Base-by-base conservation (phyloP, 768 basidiomycete species). In the Galerina marginata region DNA sequence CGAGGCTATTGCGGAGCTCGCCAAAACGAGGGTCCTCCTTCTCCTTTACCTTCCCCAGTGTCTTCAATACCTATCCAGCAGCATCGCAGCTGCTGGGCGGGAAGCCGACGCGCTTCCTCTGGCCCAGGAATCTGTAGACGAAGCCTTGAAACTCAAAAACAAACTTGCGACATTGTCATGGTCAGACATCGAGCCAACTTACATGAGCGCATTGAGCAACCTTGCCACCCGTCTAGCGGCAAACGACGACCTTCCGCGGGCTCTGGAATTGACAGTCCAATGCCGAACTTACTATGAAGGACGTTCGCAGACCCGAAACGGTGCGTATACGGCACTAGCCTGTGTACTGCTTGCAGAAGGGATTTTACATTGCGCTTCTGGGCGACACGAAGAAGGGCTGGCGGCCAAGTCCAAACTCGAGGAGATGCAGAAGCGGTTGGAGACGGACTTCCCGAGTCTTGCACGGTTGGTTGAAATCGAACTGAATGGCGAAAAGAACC, bases 181-280 rank as follows among this genome's bases (percentile, higher is more conserved):
- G 59, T 43, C 52, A 37, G 45, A 56, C 10, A 56, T 56, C 20
- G 63, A 64, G 45, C 54, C 57, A 10, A 55, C 33, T 6, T 59
- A 56, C 29, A 56, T 54, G 26, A 48, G 44, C 9, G 49, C 57
- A 3, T 23, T 46, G 14, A 29, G 46, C 9, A 63, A 58, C 36
- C 45, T 59, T 36, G 53, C 58, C 12, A 15, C 56, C 7, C 43
- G 57, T 33, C 54, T 63, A 7, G 43, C 54, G 14, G 57, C 54
- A 4, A 51, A 51, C 38, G 54, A 45, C 23, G 36, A 56, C 14
- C 47, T 56, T 25, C 25, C 47, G 15, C 39, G 49, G 9, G 53
- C 58, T 6, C 23, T 52, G 12, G 52, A 55, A 11, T 11, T 48
- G 20, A 50, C 56, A 20, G 15, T 39, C n/a, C 33, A 57, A 52